Evolutionary conservation across 192 early-diverging fungal genomes (phyloP), one percentile per base, ranked within the genome.

Genomic region (Geranomyces michiganensis): DNA sequence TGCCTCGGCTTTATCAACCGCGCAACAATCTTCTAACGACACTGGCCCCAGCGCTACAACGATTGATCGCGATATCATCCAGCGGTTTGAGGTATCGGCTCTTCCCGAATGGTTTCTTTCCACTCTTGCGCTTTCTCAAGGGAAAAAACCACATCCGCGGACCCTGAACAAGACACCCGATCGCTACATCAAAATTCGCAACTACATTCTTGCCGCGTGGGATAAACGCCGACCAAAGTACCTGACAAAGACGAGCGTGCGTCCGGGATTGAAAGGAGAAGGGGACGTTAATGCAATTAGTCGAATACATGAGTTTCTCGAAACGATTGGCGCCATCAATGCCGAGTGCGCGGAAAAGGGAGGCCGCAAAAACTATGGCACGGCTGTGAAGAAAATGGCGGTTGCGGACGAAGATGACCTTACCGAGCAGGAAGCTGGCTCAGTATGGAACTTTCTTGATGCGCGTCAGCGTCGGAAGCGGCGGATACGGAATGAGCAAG

Each of bases 201-300:
- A 98, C 81, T 86, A 92, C 47, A 94, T 98, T 49, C 56, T 98
- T 0, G 75, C 83, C n/a, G 82, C 85, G 41, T 98, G 96, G 96
- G 76, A 88, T 3, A 55, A 36, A 7, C 58, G 67, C 30, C 72
- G 77, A 56, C 82, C 82, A 49, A 78, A 84, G 30, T 96, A 96
- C 62, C 75, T 96, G 55, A 93, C 93, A 4, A 96, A 96, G 73
- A 92, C 92, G 30, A 85, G 81, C 32, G 88, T 88, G 1, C 82
- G 94, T 26, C 85, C 84, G 0, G 91, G 89, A 0, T 75, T 97
- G 19, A 90, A 93, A 76, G 93, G 92, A 69, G 92, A 79, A 46
- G 81, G 94, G 26, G 95, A 97, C 62, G 95, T 97, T 22, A 95
- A 97, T 72, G 94, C 94, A 7, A 94, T 97, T 26, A 87, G 90